These are phyloP conservation scores for Platanthera zijinensis DNA, from an alignment of 106 monocot genomes.

Conservation along the genomic window DNA sequence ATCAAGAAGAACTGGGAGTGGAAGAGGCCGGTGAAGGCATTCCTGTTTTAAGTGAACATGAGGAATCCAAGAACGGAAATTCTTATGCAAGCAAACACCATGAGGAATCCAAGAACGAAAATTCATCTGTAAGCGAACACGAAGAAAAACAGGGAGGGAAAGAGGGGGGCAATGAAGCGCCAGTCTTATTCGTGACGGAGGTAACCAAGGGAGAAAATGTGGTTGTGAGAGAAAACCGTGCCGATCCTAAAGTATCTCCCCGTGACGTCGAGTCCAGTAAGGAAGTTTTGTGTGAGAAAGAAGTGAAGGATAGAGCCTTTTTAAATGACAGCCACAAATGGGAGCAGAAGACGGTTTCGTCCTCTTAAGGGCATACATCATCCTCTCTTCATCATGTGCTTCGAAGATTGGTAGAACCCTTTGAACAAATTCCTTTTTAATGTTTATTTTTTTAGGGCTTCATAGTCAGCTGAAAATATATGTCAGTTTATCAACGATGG, in stretches of 20 bases:
- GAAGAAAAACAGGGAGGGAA: background rate
- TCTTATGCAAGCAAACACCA: too few species aligned
- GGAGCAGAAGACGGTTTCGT: background rate
- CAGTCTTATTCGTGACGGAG: background rate
- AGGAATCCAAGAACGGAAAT: too few species aligned
- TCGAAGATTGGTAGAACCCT: too few species aligned
- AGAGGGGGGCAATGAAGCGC: background rate
- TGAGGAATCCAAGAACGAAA: too few species aligned
- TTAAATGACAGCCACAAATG: background rate
- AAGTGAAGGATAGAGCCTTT: background rate
- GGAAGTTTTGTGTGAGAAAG: background rate
- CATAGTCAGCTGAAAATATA: background rate
- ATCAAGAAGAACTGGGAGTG: too few species aligned
- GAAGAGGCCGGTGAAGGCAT: too few species aligned
- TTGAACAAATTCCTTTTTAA: too few species aligned
- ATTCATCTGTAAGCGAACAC: too few species aligned
- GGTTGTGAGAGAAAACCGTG: background rate
- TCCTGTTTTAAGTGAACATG: too few species aligned
- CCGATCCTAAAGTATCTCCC: background rate
- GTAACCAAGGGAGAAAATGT: background rate
- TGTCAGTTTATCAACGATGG: background rate
- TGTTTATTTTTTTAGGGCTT: background rate
- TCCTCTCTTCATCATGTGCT: background rate
- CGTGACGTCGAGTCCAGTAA: background rate
- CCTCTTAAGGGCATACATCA: background rate